A percentile compares a stretch with the other conserved stretches of the same genome.
These are phyloP conservation scores for Quercus bicolor DNA, from an alignment of 306 rosid species.

Conservation along the genomic window DNA sequence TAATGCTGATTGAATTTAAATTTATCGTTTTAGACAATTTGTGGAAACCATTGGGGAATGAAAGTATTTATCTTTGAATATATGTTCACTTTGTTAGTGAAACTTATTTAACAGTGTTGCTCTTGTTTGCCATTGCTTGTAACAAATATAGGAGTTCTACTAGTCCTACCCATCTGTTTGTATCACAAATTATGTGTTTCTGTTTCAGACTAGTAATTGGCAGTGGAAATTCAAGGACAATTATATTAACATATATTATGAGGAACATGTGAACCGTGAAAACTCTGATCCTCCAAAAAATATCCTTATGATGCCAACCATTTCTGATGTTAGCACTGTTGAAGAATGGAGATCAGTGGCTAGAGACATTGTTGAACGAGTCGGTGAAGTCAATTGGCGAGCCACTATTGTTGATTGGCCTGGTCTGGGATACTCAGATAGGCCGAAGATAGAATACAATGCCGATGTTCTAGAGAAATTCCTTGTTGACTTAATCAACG, in stretches of 20 bases:
- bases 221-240: conserved; percentile 84
- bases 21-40: not conserved
- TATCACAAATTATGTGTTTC: conserved; percentile 11
- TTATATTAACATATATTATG: conserved; percentile 68
- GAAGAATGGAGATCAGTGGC: conserved; percentile 97
- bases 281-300: conserved; percentile 52
- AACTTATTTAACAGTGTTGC: not conserved
- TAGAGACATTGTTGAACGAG: conserved; percentile 59
- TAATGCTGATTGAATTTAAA: too few species aligned
- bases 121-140: not conserved
- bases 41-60: not conserved
- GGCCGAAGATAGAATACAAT: conserved; percentile 84
- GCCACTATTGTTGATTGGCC: conserved; percentile 98
- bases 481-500: conserved; percentile 79
- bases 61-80: not conserved
- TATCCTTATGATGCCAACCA: conserved; percentile 84
- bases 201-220: conserved; percentile 71
- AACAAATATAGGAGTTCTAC: conserved; percentile 2
- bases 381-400: conserved; percentile 57
- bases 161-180: not conserved
- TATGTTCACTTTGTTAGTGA: not conserved
- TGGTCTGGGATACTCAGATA: conserved; percentile 87
- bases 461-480: conserved; percentile 81
- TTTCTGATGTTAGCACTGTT: conserved; percentile 95
- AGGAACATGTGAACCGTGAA: conserved; percentile 62